phyloP scores from a whole-genome alignment of 2,329 filamentous ascomycete genomes.

The Diplocarpon rosae region DNA sequence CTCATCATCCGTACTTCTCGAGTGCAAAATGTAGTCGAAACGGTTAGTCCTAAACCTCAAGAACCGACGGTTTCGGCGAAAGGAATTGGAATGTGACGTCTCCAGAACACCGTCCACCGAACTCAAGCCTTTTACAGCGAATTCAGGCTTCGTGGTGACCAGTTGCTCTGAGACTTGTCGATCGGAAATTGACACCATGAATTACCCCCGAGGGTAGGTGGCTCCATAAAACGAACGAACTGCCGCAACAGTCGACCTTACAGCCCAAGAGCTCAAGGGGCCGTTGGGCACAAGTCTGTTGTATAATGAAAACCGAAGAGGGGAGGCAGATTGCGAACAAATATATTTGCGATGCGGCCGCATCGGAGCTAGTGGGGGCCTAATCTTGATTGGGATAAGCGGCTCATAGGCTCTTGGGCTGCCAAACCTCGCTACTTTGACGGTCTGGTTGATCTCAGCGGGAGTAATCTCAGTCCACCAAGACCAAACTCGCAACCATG shows the following conservation, averaged over 20 bases:
- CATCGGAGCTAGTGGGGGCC: conserved; percentile 9
- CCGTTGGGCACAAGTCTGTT: conserved; percentile 77
- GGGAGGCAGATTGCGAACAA: conserved; percentile 23
- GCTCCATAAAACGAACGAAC: conserved; percentile 77
- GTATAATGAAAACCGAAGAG: conserved; percentile 32
- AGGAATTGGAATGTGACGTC: conserved; percentile 82
- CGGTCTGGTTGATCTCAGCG: no score
- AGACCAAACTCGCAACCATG: conserved; percentile 13
- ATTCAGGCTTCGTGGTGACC: conserved; percentile 49
- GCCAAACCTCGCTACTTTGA: background rate
- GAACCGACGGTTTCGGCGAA: conserved; percentile 82
- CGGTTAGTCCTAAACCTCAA: conserved; percentile 67
- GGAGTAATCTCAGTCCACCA: background rate
- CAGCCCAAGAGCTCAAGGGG: conserved; percentile 63
- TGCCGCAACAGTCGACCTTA: conserved; percentile 72
- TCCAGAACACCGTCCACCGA: conserved; percentile 46
- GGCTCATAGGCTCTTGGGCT: background rate
- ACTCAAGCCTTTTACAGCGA: conserved; percentile 58
- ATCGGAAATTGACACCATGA: conserved; percentile 81
- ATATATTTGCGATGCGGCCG: conserved; percentile 12
- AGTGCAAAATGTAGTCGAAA: conserved; percentile 21
- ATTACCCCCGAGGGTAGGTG: conserved; percentile 38
- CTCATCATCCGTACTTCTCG: no score
- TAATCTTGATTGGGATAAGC: conserved; percentile 1
- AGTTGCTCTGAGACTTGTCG: conserved; percentile 88